Evolutionary conservation across 352 stramenopile species (phyloP), one percentile per base, ranked within the genome.

Genomic region (Pythium rishiriense): DNA sequence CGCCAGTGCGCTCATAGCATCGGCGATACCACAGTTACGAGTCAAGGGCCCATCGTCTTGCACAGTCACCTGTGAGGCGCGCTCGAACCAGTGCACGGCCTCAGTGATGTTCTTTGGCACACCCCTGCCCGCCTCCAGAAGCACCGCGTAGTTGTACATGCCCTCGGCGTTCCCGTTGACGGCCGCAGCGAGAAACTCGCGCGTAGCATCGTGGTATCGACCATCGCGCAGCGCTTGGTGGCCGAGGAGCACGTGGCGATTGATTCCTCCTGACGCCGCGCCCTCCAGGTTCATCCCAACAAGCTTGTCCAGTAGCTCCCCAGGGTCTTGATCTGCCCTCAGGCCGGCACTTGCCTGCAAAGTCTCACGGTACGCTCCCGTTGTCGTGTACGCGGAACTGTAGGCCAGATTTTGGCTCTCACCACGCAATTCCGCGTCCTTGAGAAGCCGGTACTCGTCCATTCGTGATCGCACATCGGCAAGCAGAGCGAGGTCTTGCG

Each of bases 131-230:
- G 11, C 29, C 45, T 56, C 45, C 14, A 63, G 8, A 2, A 55
- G 21, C 4, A 63, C 21, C 4, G 31, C 56, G 41, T 63, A 63
- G 56, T 63, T 49, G 22, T 63, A 63, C 56, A 63, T 42, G 35
- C 46, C 46, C 0, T 61, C 41, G n/a, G 54, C 54, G 43, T 45
- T 35, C 3, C 42, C 54, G 12, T 22, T 24, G 14, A n/a, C 25
- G 12, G 41, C 54, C 3, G 37, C 52, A 6, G 54, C 39, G 4
- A 45, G 21, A 33, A 45, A 61, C 22, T 42, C 42, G n/a, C 42
- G 25, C 7, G 21, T 42, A 8, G 54, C 54, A 6, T 52, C 54
- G 1, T 28, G 9, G 41, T 45, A 33, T 22, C 42, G 54, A 9
- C 39, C 41, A n/a, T 61, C 17, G 17, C 28, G 26, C 26, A 52